phyloP scores from a whole-genome alignment of 108 stramenopile species.

The Ochromonas danica region DNA sequence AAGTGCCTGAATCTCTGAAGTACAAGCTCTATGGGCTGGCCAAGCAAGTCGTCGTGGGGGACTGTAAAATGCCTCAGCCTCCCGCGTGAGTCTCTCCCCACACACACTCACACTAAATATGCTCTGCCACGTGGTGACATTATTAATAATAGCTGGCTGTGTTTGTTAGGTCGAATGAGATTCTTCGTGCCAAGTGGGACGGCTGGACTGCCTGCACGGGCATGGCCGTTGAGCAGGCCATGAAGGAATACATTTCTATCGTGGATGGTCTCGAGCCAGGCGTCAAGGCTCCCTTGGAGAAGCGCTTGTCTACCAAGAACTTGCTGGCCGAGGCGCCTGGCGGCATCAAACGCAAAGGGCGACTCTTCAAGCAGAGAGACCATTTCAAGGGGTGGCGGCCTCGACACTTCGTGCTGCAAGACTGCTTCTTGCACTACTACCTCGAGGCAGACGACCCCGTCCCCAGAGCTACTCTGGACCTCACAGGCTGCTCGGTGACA shows the following conservation, averaged over 20 bases:
- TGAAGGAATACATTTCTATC: not conserved
- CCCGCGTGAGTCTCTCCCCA: conserved; percentile 8
- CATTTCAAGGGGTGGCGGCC: conserved; percentile 30
- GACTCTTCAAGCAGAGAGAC: conserved; percentile 28
- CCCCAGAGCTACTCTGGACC: not conserved
- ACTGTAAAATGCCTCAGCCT: conserved; percentile 29
- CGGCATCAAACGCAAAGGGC: not conserved
- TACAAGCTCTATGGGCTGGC: conserved; percentile 29
- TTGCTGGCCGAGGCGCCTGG: no score
- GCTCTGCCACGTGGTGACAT: not conserved
- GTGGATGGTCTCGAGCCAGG: not conserved
- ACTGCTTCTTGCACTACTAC: conserved; percentile 28
- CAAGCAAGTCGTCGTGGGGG: conserved; percentile 27
- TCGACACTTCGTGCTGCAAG: conserved; percentile 33
- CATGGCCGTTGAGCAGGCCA: conserved; percentile 1
- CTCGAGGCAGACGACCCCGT: not conserved
- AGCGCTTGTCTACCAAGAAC: no score
- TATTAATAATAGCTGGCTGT: no score
- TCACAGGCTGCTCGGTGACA: conserved; percentile 24
- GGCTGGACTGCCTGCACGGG: not conserved
- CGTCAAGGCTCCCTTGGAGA: not conserved
- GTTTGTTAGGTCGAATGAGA: conserved; percentile 2
- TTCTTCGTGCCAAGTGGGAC: conserved; percentile 16
- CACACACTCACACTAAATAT: not conserved
- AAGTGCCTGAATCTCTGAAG: not conserved